phyloP scores from a whole-genome alignment of 108 stramenopile species.

The Nannochloropsis oceanica region DNA sequence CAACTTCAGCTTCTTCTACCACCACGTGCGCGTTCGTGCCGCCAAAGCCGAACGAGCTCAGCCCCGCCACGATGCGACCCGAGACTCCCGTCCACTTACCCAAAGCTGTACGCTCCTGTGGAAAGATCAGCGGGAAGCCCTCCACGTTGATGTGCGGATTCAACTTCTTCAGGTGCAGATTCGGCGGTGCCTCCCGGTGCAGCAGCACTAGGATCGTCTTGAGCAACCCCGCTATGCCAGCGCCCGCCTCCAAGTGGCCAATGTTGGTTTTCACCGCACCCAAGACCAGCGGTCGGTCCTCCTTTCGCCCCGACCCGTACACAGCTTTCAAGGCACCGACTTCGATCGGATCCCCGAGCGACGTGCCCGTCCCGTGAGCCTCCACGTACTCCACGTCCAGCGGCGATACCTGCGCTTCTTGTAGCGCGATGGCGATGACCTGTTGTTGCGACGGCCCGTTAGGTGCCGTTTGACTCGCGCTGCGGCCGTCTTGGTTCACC shows the following conservation, averaged over 20 bases:
- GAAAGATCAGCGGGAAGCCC: slow-evolving; percentile 10
- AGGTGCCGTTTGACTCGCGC: slow-evolving; percentile 38
- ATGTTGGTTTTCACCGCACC: slow-evolving; percentile 43
- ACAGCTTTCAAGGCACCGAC: slow-evolving; percentile 33
- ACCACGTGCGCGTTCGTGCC: slow-evolving; percentile 40
- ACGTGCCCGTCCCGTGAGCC: slow-evolving; percentile 41
- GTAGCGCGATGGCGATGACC: slow-evolving; percentile 14
- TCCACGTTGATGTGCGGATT: slow-evolving; percentile 25
- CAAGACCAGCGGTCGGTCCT: slow-evolving; percentile 24
- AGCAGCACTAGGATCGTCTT: slow-evolving; percentile 28
- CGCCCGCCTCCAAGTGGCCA: slow-evolving; percentile 41
- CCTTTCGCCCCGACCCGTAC: slow-evolving; percentile 6
- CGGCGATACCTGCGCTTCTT: slow-evolving; percentile 11
- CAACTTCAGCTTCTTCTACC: background rate
- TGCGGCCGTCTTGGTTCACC: slow-evolving; percentile 37
- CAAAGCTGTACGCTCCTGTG: background rate
- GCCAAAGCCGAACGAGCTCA: slow-evolving; percentile 42
- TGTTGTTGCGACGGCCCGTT: slow-evolving; percentile 31
- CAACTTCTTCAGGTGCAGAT: slow-evolving; percentile 20
- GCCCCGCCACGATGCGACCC: slow-evolving; percentile 19
- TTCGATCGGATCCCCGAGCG: slow-evolving; percentile 43
- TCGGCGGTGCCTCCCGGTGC: slow-evolving; percentile 23
- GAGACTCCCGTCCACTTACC: background rate
- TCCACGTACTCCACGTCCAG: slow-evolving; percentile 30
- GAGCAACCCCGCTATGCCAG: slow-evolving; percentile 35